Conservation (phyloP, 2,329 filamentous ascomycete species). For the Apiospora pterosperma region DNA sequence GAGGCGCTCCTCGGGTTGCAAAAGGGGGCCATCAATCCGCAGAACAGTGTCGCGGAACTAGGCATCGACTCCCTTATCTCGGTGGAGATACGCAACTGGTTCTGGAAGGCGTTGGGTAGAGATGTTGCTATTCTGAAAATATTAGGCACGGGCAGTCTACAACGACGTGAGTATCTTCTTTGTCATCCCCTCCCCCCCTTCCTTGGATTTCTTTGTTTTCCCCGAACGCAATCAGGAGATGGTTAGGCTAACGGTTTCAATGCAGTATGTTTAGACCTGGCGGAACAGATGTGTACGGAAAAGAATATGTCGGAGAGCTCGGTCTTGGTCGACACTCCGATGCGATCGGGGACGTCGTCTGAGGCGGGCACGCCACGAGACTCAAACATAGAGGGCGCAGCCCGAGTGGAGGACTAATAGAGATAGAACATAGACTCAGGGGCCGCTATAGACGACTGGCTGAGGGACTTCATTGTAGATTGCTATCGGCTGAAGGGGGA, state of each 20-base stretch:
- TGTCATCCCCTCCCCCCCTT: neutral
- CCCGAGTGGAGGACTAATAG: neutral
- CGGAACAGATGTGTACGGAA: neutral
- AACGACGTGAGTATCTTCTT: constrained; percentile 15
- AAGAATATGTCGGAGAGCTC: neutral
- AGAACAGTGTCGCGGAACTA: constrained; percentile 31
- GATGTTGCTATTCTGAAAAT: constrained; percentile 31
- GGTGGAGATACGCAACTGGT: constrained; percentile 37
- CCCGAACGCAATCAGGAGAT: neutral
- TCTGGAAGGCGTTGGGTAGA: constrained; percentile 27
- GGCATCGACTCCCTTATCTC: constrained; percentile 40
- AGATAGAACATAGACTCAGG: neutral
- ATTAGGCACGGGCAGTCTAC: constrained; percentile 21
- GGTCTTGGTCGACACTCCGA: neutral
- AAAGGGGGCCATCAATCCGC: constrained; percentile 23
- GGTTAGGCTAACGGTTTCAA: neutral
- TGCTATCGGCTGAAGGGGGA: neutral
- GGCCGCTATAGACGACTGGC: neutral
- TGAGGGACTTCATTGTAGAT: neutral
- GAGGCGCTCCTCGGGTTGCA: constrained; percentile 28
- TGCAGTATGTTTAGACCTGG: neutral
- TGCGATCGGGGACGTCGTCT: neutral
- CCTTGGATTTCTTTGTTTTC: neutral
- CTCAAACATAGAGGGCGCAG: neutral
- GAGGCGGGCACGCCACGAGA: neutral